Base-by-base conservation (phyloP, 192 early-diverging fungal genomes). In the Entomortierella lignicola region DNA sequence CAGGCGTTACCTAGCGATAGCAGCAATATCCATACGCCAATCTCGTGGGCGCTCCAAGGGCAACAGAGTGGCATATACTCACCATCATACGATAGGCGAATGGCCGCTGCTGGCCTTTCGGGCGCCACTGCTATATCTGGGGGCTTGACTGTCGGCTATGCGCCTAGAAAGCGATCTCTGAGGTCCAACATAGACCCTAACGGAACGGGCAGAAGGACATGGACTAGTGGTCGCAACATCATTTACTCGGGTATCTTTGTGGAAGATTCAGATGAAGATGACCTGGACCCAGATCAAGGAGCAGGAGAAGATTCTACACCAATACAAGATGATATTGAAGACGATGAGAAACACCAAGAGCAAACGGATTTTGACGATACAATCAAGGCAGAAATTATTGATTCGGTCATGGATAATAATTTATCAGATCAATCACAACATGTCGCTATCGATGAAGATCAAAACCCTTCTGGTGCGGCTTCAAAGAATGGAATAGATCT, bases 221-320 rank as follows among this genome's bases (percentile, higher is more conserved):
- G 75, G 75, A 79, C 75, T 7, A 67, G 75, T 31, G 75, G 75
- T 6, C 75, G 70, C 32, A 79, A 68, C 51, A 79, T 79, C 52
- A 79, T 79, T n/a, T 79, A 79, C 32, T 79, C 75, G 12, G 75
- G 75, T 7, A 79, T 79, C 31, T 64, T 79, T 47, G 62, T 69
- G 10, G 75, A 79, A 11, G 68, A 64, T n/a, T 79, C 75, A 7
- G 75, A 70, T 37, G 75, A 77, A 1, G 55, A 55, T 31, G 66
- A 55, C 2, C 20, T 29, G 4, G 54, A 51, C 4, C 47, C 27
- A 2, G 60, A 27, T 13, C 30, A 32, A 4, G 53, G 26, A 2
- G 50, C 8, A 11, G 60, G 37, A 21, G 65, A 52, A 5, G 47
- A 30, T 30, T 6, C 8, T 23, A 23, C 17, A n/a, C 26, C 17